Conservation (phyloP, 2,329 filamentous ascomycete genomes). For the Fusarium sp. region DNA sequence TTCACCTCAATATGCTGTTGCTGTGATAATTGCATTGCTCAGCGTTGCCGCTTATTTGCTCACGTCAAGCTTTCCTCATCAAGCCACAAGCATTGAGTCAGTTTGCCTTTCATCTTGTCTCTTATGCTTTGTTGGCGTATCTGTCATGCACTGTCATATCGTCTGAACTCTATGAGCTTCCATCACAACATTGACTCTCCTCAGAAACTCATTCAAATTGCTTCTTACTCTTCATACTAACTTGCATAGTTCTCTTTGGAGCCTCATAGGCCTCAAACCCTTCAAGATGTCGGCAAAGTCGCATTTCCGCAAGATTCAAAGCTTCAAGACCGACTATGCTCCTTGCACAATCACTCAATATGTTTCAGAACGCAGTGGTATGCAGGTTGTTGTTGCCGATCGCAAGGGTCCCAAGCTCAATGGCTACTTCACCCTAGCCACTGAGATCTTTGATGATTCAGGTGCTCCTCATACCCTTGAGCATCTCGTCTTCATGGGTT, state of each 20-base stretch:
- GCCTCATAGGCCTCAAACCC: constrained; percentile 30
- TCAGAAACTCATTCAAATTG: neutral
- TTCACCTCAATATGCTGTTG: constrained; percentile 24
- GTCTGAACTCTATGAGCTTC: neutral
- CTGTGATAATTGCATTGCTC: constrained; percentile 42
- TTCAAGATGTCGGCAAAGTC: constrained; percentile 65
- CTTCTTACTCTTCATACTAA: constrained; percentile 26
- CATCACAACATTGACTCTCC: neutral
- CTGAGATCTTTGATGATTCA: constrained; percentile 97
- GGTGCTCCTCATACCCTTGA: constrained; percentile 90
- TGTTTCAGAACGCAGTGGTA: constrained; percentile 92
- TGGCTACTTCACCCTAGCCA: constrained; percentile 94
- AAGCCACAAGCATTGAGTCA: constrained; percentile 22
- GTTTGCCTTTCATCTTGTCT: constrained; percentile 12
- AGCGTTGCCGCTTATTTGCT: constrained; percentile 28
- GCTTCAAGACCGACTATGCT: constrained; percentile 90
- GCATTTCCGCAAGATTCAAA: constrained; percentile 85
- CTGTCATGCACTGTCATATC: no score
- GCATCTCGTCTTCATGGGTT: constrained; percentile 89
- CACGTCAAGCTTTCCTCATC: neutral
- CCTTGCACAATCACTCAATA: constrained; percentile 92
- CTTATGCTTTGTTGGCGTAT: neutral
- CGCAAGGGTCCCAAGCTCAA: constrained; percentile 94
- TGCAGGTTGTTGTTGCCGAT: constrained; percentile 93
- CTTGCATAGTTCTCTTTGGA: constrained; percentile 38